Evolutionary conservation across 2,329 filamentous ascomycete genomes (phyloP).

Genomic region (Trichoderma koningiopsis): DNA sequence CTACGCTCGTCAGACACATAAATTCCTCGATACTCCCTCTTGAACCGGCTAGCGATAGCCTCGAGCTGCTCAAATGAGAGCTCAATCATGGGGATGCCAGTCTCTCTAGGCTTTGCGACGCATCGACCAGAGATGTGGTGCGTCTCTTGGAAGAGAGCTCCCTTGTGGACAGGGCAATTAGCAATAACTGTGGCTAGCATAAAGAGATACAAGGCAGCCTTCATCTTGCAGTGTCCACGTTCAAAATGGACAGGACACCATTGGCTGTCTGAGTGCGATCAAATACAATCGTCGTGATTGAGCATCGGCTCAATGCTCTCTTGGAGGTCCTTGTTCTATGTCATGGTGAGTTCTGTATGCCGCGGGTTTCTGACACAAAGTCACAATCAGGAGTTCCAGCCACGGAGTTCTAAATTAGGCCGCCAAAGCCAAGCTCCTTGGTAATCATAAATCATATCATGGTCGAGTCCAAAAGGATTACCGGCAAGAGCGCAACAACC

Average conservation of each 20-base stretch:
- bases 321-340: conserved; percentile 93
- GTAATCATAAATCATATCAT: conserved; percentile 77
- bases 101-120: conserved; percentile 42
- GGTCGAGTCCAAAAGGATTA: conserved; percentile 80
- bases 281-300: conserved; percentile 75
- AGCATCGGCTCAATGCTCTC: conserved; percentile 85
- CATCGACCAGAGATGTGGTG: conserved; percentile 76
- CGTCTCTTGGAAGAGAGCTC: conserved; percentile 77
- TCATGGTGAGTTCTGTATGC: conserved; percentile 73
- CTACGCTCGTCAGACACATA: conserved; percentile 81
- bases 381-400: conserved; percentile 75
- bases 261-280: conserved; percentile 83
- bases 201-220: conserved; percentile 73
- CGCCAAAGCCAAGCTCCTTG: conserved; percentile 77
- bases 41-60: conserved; percentile 69
- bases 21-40: conserved; percentile 71
- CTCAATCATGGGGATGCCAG: conserved; percentile 68
- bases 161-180: conserved; percentile 65
- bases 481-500: conserved; percentile 78
- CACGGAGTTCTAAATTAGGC: conserved; percentile 76
- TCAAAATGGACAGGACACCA: conserved; percentile 75
- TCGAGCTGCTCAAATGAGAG: conserved; percentile 65
- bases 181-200: conserved; percentile 78
- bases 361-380: conserved; percentile 78
- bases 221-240: conserved; percentile 74